Conservation (phyloP, 2,329 filamentous ascomycete species). For the Xenoacremonium recifei region DNA sequence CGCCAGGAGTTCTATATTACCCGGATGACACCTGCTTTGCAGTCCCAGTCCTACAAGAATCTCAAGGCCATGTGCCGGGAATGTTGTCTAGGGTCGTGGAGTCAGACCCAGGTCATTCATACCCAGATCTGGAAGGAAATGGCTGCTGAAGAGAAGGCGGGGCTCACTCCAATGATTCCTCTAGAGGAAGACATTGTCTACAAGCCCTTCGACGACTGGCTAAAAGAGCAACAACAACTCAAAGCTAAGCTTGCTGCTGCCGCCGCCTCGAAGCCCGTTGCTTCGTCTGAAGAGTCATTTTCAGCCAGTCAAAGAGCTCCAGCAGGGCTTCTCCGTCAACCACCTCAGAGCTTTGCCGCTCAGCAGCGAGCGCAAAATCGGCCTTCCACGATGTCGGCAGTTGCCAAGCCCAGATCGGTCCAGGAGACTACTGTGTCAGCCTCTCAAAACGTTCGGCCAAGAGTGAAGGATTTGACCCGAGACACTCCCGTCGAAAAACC, state of each 20-base stretch:
- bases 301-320: constrained; percentile 33
- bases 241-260: constrained; percentile 30
- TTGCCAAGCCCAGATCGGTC: constrained; percentile 24
- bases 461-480: constrained; percentile 25
- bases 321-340: constrained; percentile 48
- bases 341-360: constrained; percentile 64
- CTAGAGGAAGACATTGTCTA: constrained; percentile 62
- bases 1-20: constrained; percentile 56
- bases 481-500: constrained; percentile 22
- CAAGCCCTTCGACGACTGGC: constrained; percentile 60
- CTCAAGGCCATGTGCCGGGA: constrained; percentile 56
- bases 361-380: constrained; percentile 60
- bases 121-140: constrained; percentile 65
- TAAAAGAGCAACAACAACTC: constrained; percentile 50
- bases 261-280: constrained; percentile 24
- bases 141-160: constrained; percentile 65
- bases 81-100: constrained; percentile 59
- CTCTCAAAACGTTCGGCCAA: constrained; percentile 30
- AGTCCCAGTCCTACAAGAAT: constrained; percentile 48
- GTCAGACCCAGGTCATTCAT: constrained; percentile 43
- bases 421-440: constrained; percentile 21
- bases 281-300: constrained; percentile 34
- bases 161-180: constrained; percentile 62
- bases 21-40: constrained; percentile 43
- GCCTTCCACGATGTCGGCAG: constrained; percentile 30